Base-by-base conservation (phyloP, 2,329 filamentous ascomycete genomes). In the Alternaria postmessia region DNA sequence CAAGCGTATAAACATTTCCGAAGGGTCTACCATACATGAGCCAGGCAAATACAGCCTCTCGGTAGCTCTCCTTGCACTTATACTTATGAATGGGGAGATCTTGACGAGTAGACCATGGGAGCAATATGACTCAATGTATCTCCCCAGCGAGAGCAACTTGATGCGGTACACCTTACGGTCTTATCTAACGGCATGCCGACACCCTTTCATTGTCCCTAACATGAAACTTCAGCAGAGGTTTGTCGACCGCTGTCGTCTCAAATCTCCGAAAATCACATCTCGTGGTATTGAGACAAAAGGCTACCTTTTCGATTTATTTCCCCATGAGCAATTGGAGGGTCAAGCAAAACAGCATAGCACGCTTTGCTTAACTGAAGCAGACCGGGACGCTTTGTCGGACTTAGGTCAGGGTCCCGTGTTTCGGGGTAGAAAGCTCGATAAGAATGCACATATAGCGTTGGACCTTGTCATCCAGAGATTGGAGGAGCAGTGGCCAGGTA, bases 41-140 rank as follows among this genome's bases (percentile, higher is more conserved):
- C 26, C 52, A 2, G 54, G 41, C 4, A 12, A 34, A 38, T 67
- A 64, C 52, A 66, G 65, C 38, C 54, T 71, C 7, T 68, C 65
- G 9, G 55, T 53, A 11, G 52, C 54, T 7, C 48, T 71, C 7
- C 51, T 71, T 8, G 53, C 56, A 22, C 56, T 70, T 4, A 55
- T 64, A 7, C 39, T 70, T 0, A 30, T 68, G 9, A 70, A 69
- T 30, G 68, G 67, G 4, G 68, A 71, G 46, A 67, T 68, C 9
- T 49, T 57, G 12, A 57, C 26, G n/a, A 55, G 41, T 32, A 32
- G 8, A 14, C 5, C 12, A 46, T 54, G 20, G 36, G 18, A 24
- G 34, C 18, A 18, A 26, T 4, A 18, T 42, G 24, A 54, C 34
- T 20, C 2, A 22, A 24, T 24, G n/a, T 20, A n/a, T 14, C 39